These are phyloP conservation scores for Pelargonium myrrhifolium DNA, from an alignment of 441 rosid species.

Conservation along the genomic window DNA sequence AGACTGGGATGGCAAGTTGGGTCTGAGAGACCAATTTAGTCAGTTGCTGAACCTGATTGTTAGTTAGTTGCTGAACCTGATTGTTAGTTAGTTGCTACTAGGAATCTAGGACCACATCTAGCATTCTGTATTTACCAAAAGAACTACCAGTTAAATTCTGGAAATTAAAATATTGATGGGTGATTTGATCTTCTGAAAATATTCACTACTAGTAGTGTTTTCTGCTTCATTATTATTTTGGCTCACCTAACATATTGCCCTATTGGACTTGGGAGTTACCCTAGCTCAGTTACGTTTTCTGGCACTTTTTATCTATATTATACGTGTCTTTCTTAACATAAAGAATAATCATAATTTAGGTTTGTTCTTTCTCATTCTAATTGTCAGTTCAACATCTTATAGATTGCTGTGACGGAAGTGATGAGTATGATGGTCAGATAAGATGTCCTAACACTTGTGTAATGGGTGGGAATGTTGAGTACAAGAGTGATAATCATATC, in stretches of 20 bases:
- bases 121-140: background rate
- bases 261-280: too few relatives aligned
- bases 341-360: background rate
- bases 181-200: constrained; percentile 1
- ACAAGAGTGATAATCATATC: constrained; percentile 33
- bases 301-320: background rate
- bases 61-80: too few relatives aligned
- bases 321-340: background rate
- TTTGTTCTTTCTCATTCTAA: background rate
- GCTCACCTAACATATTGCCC: too few relatives aligned
- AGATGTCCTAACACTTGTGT: constrained; percentile 66
- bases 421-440: constrained; percentile 55
- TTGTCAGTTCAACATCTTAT: constrained; percentile 14
- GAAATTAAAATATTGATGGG: background rate
- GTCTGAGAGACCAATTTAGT: too few relatives aligned
- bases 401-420: constrained; percentile 98
- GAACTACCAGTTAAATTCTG: background rate
- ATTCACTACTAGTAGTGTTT: background rate
- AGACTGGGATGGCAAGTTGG: too few relatives aligned
- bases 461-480: constrained; percentile 68
- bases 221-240: too few relatives aligned
- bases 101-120: background rate
- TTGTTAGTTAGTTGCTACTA: background rate
- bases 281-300: too few relatives aligned
- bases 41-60: background rate